Base-by-base conservation (phyloP, 2,329 filamentous ascomycete species). In the Cladophialophora carrionii region DNA sequence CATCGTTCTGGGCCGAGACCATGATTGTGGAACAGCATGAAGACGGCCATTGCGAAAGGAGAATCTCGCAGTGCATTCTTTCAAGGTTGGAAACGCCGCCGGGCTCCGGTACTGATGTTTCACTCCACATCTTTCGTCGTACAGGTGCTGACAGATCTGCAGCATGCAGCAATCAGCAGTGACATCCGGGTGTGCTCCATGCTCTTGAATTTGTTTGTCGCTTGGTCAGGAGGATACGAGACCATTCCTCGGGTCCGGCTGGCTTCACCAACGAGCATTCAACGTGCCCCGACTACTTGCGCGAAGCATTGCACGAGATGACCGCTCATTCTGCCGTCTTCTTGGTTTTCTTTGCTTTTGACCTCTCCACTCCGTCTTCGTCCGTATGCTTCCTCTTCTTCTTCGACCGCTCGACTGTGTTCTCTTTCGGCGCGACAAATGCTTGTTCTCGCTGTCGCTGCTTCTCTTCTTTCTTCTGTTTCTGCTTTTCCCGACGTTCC, bases 391-490 rank as follows among this genome's bases (percentile, higher is more conserved):
- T 68, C 73, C 76, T 78, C 73, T 79, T 79, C 58, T 76, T 75
- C 57, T 78, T 78, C 55, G 76, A 55, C 74, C 84, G 87, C 72
- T 86, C 86, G 74, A 83, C 83, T 71, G 80, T 82, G 29, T 85
- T 83, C 78, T 98, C 95, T 74, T 91, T 88, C 4, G 95, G 95
- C 7, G 94, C 89, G 63, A 96, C 85, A 77, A 93, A 98, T 62
- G 95, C 92, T 76, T 89, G 88, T 77, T 92, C 89, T 66, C 92
- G 84, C 81, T 95, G 90, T 77, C 89, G 89, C 80, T 89, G 85
- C 84, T 91, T 96, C 77, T 96, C 91, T 70, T 90, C 89, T 83
- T 92, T 94, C 82, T 93, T 94, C 78, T 87, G 84, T 78, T 87
- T 90, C 81, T 96, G 93, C 78, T 90, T 88, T 77, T 96, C 92